Percentiles rank a stretch among this genome's conserved stretches.
phyloP scores from a whole-genome alignment of 768 basidiomycete species.

The Melanogaster broomeanus region DNA sequence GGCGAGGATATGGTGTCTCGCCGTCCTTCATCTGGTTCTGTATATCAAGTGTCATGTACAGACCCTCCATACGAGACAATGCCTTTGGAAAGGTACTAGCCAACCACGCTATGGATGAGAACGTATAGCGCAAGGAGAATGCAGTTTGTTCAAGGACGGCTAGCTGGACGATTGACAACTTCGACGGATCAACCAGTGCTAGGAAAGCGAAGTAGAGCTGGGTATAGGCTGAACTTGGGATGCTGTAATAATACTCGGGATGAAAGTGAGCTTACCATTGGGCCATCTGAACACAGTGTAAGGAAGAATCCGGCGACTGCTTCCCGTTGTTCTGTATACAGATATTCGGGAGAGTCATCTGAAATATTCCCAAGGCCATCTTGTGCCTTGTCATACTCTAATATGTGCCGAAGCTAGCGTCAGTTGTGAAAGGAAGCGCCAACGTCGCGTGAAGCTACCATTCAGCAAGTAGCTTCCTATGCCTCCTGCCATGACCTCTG shows the following conservation, averaged over 20 bases:
- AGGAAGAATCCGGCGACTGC: constrained; percentile 6
- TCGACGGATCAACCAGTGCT: constrained; percentile 26
- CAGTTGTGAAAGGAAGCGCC: neutral
- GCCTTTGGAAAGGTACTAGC: constrained; percentile 10
- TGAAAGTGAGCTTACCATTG: constrained; percentile 12
- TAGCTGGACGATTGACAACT: constrained; percentile 30
- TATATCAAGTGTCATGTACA: constrained; percentile 23
- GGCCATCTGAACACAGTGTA: constrained; percentile 14
- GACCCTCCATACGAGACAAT: constrained; percentile 19
- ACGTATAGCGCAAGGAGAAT: constrained; percentile 20
- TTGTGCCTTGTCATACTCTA: constrained; percentile 24
- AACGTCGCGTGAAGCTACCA: constrained; percentile 3
- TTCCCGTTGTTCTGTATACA: constrained; percentile 9
- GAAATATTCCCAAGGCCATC: constrained; percentile 18
- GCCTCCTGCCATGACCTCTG: constrained; percentile 26
- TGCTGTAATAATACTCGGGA: neutral
- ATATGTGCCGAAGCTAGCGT: neutral
- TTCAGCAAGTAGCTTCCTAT: constrained; percentile 9
- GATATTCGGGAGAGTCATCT: constrained; percentile 6
- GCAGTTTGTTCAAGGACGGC: constrained; percentile 32
- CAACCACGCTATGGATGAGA: constrained; percentile 11
- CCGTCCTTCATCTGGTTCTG: constrained; percentile 30
- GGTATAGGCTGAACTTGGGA: neutral
- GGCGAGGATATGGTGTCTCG: constrained; percentile 21
- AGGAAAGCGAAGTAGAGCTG: constrained; percentile 32